Evolutionary conservation across 1,139 yeast genomes (phyloP), one percentile per base, ranked within the genome.

Genomic region (Geotrichum aggregatum): DNA sequence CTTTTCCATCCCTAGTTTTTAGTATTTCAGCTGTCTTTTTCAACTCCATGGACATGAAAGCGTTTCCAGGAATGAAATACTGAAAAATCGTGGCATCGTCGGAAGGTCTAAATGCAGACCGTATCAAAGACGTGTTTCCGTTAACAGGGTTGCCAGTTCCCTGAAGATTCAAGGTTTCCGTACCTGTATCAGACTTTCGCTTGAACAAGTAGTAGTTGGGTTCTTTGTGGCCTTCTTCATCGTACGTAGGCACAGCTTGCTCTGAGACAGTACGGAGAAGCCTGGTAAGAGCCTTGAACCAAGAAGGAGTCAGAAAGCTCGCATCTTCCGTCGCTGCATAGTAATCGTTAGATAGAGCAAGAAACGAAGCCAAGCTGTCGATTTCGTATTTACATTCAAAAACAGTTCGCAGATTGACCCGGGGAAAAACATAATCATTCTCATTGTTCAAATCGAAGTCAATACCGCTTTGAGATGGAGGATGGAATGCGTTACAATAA

Each of bases 301-400:
- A 88, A 5, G 65, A 58, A 0, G 67, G 65, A 40, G 76, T 76
- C 28, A 82, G 69, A 56, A 87, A 80, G 1, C 82, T 70, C 0
- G 67, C 51, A 56, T 79, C 84, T 28, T 71, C 69, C 0, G 80
- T 79, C 54, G 78, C 69, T 41, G 74, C 76, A 60, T 70, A 82
- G 66, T 84, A 89, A 57, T 84, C 92, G 62, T 84, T 85, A 6
- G 86, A 74, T 52, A 88, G 69, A 0, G 91, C 83, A 55, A 88
- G 71, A 61, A 87, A 88, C 4, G 94, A 83, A 0, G 95, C 96
- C 50, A 89, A 71, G 1, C 95, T 84, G 66, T 88, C 96, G 55
- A 88, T 74, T 65, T 88, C 96, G 72, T 87, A 88, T 66, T 88
- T 88, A 69, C 96, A 88, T 66, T 88, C 96, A 68, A 87, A 88